A percentile compares a stretch with the other conserved stretches of the same genome.
Evolutionary conservation across 192 early-diverging fungal genomes (phyloP).

Genomic region (Podila minutissima): DNA sequence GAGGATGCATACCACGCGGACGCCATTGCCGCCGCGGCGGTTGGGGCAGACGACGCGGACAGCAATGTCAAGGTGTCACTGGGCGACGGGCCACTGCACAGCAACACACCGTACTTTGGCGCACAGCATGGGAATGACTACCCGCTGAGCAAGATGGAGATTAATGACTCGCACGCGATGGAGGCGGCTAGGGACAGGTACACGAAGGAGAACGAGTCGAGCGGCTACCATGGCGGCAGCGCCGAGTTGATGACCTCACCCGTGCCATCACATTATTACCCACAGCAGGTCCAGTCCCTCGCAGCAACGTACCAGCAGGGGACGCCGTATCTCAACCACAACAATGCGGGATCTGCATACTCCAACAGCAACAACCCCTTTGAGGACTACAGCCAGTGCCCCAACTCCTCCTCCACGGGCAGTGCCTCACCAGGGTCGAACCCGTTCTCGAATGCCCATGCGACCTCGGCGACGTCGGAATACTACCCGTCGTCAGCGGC

Average conservation of each 20-base stretch:
- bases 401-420: not conserved
- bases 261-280: not conserved
- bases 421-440: not conserved
- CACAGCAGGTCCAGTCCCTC: not conserved
- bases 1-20: not conserved
- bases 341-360: not conserved
- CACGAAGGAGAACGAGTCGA: not conserved
- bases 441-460: not conserved
- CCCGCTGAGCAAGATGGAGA: not conserved
- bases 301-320: conserved; percentile 1
- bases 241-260: not conserved
- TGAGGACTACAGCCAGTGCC: not conserved
- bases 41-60: not conserved
- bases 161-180: not conserved
- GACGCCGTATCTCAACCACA: not conserved
- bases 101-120: not conserved
- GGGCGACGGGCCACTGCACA: not conserved
- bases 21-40: not conserved
- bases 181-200: not conserved
- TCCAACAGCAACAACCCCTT: not conserved
- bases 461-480: not conserved
- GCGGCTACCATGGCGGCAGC: not conserved
- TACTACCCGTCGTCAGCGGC: not conserved
- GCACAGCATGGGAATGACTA: not conserved
- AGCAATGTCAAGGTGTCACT: not conserved